Base-by-base conservation (phyloP, 768 basidiomycete genomes). In the Termitomyces bulborhizus region DNA sequence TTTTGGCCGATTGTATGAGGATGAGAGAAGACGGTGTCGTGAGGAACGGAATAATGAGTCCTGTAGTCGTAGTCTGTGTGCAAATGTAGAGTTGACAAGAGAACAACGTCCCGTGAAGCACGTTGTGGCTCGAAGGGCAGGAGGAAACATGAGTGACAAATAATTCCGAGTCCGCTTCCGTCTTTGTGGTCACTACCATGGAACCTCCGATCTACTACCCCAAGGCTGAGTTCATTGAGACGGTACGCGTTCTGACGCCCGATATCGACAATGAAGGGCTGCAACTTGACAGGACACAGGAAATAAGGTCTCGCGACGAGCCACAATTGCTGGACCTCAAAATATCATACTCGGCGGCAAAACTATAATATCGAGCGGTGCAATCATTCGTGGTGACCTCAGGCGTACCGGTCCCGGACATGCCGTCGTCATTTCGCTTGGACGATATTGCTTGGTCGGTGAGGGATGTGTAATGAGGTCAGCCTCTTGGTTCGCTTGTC, bases 311-410 rank as follows among this genome's bases (percentile, higher is more conserved):
- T 95, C 92, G 40, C 83, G 93, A 55, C 84, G 90, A 58, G 93
- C 93, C 16, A 88, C 86, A 27, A 97, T 98, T 64, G 84, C 88
- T 54, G 96, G 96, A 1, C 90, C 93, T 11, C 89, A 94, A 69
- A 98, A 97, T 68, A 99, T 98, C 68, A 93, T 98, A 58, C 84
- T 99, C 13, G 93, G 93, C 40, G 97, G 96, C 45, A 97, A 98
- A 74, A 94, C 93, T 2, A 93, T 98, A 68, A 95, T 99, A 56
- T 88, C 93, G 1, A 87, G 82, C 56, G 82, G 85, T 18, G 90
- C 91, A 8, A 92, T 98, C 53, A 88, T 99, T 48, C 86, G 97
- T 46, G 97, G 97, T 2, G 97, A 99, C 67, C 76, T 99, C 51
- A 79, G 93, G 45, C 76, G 95, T 40, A 88, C 93, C 9, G 92